Percentiles rank a stretch among this genome's conserved stretches.
phyloP scores from a whole-genome alignment of 345 rosid genomes.

The Clarkia xantiana region DNA sequence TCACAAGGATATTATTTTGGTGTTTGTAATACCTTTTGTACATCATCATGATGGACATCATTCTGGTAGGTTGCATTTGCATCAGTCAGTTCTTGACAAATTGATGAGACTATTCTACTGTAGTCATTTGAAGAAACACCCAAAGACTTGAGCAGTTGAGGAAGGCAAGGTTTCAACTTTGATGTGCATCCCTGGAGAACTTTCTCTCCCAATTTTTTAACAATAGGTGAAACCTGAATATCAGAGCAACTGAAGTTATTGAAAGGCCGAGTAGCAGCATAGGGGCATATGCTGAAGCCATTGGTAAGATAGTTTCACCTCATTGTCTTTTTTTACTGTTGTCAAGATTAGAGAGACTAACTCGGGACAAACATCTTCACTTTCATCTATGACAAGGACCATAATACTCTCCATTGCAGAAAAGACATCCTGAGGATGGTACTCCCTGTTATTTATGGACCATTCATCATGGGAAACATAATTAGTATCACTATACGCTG shows the following conservation, averaged over 20 bases:
- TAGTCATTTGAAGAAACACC: slow-evolving; percentile 46
- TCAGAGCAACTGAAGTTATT: slow-evolving; percentile 7
- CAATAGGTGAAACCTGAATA: slow-evolving; percentile 50
- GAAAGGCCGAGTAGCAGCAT: slow-evolving; percentile 5
- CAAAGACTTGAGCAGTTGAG: slow-evolving; percentile 38
- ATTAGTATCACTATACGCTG: no score
- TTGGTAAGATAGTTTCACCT: slow-evolving; percentile 26
- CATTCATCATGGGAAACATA: not conserved
- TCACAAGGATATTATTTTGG: no score
- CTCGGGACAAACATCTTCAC: slow-evolving; percentile 73
- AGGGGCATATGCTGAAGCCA: not conserved
- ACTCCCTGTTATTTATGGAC: slow-evolving; percentile 36
- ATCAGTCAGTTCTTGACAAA: slow-evolving; percentile 42
- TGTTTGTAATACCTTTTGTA: slow-evolving; percentile 26
- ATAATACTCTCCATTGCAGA: slow-evolving; percentile 80
- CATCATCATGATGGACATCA: slow-evolving; percentile 23
- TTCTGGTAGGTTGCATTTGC: slow-evolving; percentile 20
- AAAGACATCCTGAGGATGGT: slow-evolving; percentile 56
- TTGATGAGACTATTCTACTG: slow-evolving; percentile 42
- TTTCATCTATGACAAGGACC: slow-evolving; percentile 82
- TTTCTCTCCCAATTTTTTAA: slow-evolving; percentile 54
- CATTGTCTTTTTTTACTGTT: slow-evolving; percentile 44
- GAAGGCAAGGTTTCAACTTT: slow-evolving; percentile 56
- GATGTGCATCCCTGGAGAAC: slow-evolving; percentile 55
- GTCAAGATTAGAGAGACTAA: slow-evolving; percentile 61